Conservation (phyloP, 176 grass and related monocot species). For the Cenchrus americanus region DNA sequence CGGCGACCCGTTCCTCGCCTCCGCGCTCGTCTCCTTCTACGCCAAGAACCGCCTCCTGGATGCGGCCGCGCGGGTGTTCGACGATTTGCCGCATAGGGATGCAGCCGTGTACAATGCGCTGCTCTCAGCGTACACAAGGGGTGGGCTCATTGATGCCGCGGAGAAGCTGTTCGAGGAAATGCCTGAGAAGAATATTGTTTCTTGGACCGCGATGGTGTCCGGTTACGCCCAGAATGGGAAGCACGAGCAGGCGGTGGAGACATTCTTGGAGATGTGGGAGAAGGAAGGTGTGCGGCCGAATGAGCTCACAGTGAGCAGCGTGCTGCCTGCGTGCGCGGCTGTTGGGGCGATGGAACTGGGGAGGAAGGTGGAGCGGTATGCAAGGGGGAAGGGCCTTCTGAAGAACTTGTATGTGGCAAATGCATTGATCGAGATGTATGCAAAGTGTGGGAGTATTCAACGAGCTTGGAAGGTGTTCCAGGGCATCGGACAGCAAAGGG, state of each 20-base stretch:
- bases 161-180: constrained; percentile 73
- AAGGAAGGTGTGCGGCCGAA: constrained; percentile 46
- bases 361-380: constrained; percentile 60
- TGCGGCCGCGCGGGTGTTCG: constrained; percentile 46
- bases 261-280: constrained; percentile 69
- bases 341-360: constrained; percentile 67
- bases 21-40: constrained; percentile 67
- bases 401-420: constrained; percentile 54
- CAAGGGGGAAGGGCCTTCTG: constrained; percentile 36
- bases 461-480: constrained; percentile 70
- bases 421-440: constrained; percentile 80
- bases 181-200: constrained; percentile 59
- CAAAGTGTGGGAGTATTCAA: constrained; percentile 65
- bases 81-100: constrained; percentile 45
- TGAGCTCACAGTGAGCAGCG: constrained; percentile 64
- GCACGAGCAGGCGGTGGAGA: constrained; percentile 48
- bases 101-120: constrained; percentile 56
- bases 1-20: constrained; percentile 59
- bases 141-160: constrained; percentile 41
- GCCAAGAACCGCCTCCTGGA: constrained; percentile 42
- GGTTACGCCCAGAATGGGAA: constrained; percentile 57
- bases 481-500: constrained; percentile 41
- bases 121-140: constrained; percentile 52
- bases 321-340: constrained; percentile 67
- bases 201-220: constrained; percentile 77